These are phyloP conservation scores for Epichloe coenophiala DNA, from an alignment of 2,329 filamentous ascomycete genomes.

Conservation along the genomic window DNA sequence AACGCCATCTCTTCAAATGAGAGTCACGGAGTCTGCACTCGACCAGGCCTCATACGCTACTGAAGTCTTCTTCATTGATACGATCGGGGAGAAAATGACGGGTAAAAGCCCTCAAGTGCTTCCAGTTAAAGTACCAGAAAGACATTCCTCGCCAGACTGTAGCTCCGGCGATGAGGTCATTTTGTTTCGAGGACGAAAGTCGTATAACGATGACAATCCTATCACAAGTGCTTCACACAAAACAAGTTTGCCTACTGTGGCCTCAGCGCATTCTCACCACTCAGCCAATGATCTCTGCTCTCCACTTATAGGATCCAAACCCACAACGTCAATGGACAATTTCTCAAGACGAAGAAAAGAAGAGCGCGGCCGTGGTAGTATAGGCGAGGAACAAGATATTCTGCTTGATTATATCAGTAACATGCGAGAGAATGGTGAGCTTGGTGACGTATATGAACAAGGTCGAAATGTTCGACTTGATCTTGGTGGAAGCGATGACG, in stretches of 20 bases:
- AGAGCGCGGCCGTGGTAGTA: not conserved
- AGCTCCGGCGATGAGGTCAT: conserved; percentile 55
- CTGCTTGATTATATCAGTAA: conserved; percentile 62
- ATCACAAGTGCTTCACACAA: not conserved
- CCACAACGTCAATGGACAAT: not conserved
- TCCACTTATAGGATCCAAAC: not conserved
- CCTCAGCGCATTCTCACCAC: not conserved
- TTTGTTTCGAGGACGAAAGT: conserved; percentile 45
- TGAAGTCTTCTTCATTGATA: conserved; percentile 24
- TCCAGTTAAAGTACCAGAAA: conserved; percentile 8
- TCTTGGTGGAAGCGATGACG: conserved; percentile 15
- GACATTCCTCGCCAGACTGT: conserved; percentile 11
- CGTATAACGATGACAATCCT: conserved; percentile 6
- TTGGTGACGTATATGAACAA: conserved; percentile 49
- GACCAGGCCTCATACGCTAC: not conserved
- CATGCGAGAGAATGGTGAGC: conserved; percentile 35
- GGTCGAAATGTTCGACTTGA: conserved; percentile 34
- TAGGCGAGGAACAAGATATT: conserved; percentile 34
- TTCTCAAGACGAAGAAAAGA: not conserved
- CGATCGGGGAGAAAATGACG: conserved; percentile 15
- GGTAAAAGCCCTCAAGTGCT: not conserved
- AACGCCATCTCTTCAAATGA: not conserved
- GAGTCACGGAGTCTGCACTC: not conserved
- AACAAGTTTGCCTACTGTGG: not conserved
- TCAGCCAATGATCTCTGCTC: not conserved